phyloP scores from a whole-genome alignment of 441 rosid genomes.

The Euphorbia celastroides region DNA sequence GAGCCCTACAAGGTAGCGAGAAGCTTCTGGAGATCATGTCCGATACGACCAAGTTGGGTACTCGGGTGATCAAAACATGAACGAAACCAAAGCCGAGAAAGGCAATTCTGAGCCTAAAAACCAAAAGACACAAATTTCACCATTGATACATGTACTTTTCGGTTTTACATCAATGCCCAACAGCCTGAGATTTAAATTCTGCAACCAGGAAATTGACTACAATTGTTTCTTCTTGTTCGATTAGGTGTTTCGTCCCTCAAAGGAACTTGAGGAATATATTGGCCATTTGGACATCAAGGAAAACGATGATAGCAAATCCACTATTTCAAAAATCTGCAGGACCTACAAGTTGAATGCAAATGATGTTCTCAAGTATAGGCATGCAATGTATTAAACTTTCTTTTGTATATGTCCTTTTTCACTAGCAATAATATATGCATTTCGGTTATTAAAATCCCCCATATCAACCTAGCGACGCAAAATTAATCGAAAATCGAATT shows the following conservation, averaged over 20 bases:
- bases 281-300: slow-evolving; percentile 20
- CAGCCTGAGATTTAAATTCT: too few species aligned
- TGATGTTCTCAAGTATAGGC: slow-evolving; percentile 59
- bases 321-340: slow-evolving; percentile 51
- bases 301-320: slow-evolving; percentile 42
- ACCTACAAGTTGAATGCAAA: slow-evolving; percentile 41
- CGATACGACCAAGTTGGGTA: slow-evolving; percentile 32
- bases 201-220: not conserved
- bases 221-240: not conserved
- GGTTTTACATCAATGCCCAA: not conserved
- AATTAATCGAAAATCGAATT: too few species aligned
- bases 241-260: slow-evolving; percentile 65
- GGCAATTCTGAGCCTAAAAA: slow-evolving; percentile 20
- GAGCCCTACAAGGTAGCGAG: slow-evolving; percentile 88
- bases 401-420: slow-evolving; percentile 2
- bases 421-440: not conserved
- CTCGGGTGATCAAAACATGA: slow-evolving; percentile 14
- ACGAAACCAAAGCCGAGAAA: slow-evolving; percentile 22
- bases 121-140: slow-evolving; percentile 22
- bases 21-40: slow-evolving; percentile 76
- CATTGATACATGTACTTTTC: slow-evolving; percentile 40
- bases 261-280: slow-evolving; percentile 49
- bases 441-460: not conserved
- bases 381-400: slow-evolving; percentile 20
- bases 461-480: not conserved